These are phyloP conservation scores for Protomyces gravidus DNA, from an alignment of 1,139 yeast species.

Conservation along the genomic window DNA sequence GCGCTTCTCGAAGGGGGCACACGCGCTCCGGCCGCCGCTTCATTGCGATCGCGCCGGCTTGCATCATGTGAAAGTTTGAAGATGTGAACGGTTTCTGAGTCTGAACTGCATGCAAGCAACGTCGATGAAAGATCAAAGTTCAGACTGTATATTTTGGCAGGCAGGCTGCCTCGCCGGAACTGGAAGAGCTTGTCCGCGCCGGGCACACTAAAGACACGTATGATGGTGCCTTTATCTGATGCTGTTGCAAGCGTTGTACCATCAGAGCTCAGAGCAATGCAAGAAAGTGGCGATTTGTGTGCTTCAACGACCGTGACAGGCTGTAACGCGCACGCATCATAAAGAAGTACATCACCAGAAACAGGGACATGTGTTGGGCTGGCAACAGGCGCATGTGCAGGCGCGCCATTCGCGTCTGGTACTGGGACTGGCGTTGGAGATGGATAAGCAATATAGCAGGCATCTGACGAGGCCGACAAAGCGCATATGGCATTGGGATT, in stretches of 20 bases:
- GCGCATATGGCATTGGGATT: conserved; percentile 55
- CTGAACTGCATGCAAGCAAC: conserved; percentile 76
- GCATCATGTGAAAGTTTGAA: conserved; percentile 49
- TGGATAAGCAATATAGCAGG: conserved; percentile 77
- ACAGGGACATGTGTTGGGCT: conserved; percentile 36
- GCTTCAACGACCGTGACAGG: conserved; percentile 91
- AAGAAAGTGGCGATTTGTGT: conserved; percentile 79
- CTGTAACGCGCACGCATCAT: conserved; percentile 69
- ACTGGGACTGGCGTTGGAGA: conserved; percentile 51
- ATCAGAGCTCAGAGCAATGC: conserved; percentile 69
- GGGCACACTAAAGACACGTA: conserved; percentile 79
- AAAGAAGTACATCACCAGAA: conserved; percentile 84
- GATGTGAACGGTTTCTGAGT: conserved; percentile 90
- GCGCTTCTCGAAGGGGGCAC: conserved; percentile 8
- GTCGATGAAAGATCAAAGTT: conserved; percentile 71
- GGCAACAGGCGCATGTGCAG: conserved; percentile 18
- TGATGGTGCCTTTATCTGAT: conserved; percentile 89
- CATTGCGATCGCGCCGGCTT: conserved; percentile 28
- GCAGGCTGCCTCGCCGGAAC: conserved; percentile 84
- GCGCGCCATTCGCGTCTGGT: conserved; percentile 25
- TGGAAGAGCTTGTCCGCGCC: conserved; percentile 80
- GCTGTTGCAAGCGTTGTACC: conserved; percentile 88
- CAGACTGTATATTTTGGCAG: conserved; percentile 79
- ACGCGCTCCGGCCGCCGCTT: background rate
- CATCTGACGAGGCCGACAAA: conserved; percentile 59